Evolutionary conservation across 2,329 filamentous ascomycete species (phyloP).

Genomic region (Penicillium sp.): DNA sequence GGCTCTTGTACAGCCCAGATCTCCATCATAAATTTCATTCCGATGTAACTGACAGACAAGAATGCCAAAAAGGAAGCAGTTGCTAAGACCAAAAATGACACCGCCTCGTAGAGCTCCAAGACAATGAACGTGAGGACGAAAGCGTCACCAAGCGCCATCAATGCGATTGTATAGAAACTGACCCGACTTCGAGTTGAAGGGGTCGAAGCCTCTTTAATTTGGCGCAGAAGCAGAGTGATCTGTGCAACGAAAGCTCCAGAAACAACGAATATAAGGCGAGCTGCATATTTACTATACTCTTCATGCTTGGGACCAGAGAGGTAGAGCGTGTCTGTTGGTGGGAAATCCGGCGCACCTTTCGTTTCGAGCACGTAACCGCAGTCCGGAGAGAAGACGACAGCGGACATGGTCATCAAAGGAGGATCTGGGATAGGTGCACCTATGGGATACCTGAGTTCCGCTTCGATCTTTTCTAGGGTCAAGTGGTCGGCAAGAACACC

Average conservation of each 20-base stretch:
- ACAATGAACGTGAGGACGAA: conserved; percentile 58
- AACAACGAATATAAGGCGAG: conserved; percentile 55
- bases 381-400: conserved; percentile 64
- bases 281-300: conserved; percentile 52
- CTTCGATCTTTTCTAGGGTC: conserved; percentile 54
- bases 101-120: conserved; percentile 56
- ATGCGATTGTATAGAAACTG: conserved; percentile 63
- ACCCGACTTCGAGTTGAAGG: conserved; percentile 64
- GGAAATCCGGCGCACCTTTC: conserved; percentile 57
- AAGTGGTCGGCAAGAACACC: conserved; percentile 30
- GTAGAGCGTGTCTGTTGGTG: conserved; percentile 53
- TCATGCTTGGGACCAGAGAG: conserved; percentile 60
- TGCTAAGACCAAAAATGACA: conserved; percentile 57
- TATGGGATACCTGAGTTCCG: conserved; percentile 60
- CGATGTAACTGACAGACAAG: conserved; percentile 61
- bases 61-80: conserved; percentile 60
- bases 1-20: conserved; percentile 64
- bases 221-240: conserved; percentile 57
- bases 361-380: conserved; percentile 66
- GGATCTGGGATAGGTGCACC: conserved; percentile 55
- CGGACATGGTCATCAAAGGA: conserved; percentile 58
- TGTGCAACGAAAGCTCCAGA: conserved; percentile 52
- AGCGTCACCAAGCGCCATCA: conserved; percentile 62
- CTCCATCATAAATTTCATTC: conserved; percentile 66
- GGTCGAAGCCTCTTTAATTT: conserved; percentile 65